A percentile compares a stretch with the other conserved stretches of the same genome.
phyloP scores from a whole-genome alignment of 441 rosid species.

The Daphne laureola region DNA sequence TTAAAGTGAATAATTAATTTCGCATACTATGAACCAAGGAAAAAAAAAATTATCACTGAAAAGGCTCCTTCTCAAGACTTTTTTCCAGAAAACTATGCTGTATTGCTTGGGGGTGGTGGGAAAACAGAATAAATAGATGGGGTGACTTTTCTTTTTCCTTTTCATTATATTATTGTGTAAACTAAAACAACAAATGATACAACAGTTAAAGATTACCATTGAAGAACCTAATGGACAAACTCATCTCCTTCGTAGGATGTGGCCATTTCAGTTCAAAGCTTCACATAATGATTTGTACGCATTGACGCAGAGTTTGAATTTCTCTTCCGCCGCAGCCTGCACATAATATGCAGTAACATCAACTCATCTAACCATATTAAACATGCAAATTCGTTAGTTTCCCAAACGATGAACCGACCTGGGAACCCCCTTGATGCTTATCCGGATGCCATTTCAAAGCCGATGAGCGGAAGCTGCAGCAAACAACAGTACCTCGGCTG shows the following conservation, averaged over 20 bases:
- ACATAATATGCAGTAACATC: not conserved
- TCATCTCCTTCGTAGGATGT: not conserved
- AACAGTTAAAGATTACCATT: not conserved
- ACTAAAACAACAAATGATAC: not conserved
- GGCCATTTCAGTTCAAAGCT: constrained; percentile 37
- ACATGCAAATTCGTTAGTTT: too few species aligned
- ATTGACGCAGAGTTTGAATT: constrained; percentile 48
- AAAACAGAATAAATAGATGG: too few species aligned
- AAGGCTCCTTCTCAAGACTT: too few species aligned
- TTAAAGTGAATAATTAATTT: too few species aligned
- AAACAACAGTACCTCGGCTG: constrained; percentile 2
- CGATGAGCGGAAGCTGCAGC: constrained; percentile 54
- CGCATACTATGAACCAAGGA: too few species aligned
- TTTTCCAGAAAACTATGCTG: too few species aligned
- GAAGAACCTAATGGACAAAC: constrained; percentile 1
- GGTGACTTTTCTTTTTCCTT: too few species aligned
- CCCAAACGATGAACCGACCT: constrained; percentile 30
- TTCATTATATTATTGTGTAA: not conserved
- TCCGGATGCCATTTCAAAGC: constrained; percentile 97
- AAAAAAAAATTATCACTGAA: too few species aligned
- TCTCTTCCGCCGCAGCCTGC: constrained; percentile 60
- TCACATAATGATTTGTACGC: constrained; percentile 54
- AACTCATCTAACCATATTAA: not conserved
- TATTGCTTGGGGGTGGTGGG: too few species aligned
- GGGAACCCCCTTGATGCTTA: constrained; percentile 65